Evolutionary conservation across 371 early-diverging fungal genomes (phyloP).

Genomic region (Mucor saturninus): DNA sequence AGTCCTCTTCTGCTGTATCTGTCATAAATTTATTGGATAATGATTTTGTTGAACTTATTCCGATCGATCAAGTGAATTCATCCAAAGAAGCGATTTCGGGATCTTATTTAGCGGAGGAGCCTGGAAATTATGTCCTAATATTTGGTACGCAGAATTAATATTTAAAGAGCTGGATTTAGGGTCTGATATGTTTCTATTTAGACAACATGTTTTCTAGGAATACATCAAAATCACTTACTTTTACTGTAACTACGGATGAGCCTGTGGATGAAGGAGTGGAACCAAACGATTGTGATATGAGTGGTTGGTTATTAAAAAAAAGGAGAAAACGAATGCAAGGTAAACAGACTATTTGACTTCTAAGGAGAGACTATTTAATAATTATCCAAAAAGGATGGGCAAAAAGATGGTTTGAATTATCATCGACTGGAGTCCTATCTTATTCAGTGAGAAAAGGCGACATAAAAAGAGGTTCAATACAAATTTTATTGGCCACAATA

Average conservation of each 20-base stretch:
- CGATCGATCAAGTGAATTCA: conserved; percentile 23
- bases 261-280: conserved; percentile 16
- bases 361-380: background rate
- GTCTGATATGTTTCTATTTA: conserved; percentile 10
- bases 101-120: conserved; percentile 37
- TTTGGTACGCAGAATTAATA: conserved; percentile 36
- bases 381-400: conserved; percentile 62
- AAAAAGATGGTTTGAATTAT: conserved; percentile 68
- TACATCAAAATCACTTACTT: conserved; percentile 85
- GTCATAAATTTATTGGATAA: conserved; percentile 25
- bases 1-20: conserved; percentile 15
- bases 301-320: conserved; percentile 81
- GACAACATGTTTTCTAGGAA: conserved; percentile 89
- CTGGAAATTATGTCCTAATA: conserved; percentile 47
- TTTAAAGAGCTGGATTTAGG: background rate
- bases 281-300: conserved; percentile 34
- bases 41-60: conserved; percentile 22
- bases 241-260: conserved; percentile 66
- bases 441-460: conserved; percentile 63
- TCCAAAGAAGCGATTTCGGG: conserved; percentile 16
- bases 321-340: conserved; percentile 85
- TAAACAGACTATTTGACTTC: conserved; percentile 18
- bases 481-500: conserved; percentile 62
- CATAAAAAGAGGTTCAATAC: conserved; percentile 74
- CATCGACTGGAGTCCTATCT: conserved; percentile 58